phyloP scores from a whole-genome alignment of 1,139 yeast genomes.

The Kodamaea plutei region DNA sequence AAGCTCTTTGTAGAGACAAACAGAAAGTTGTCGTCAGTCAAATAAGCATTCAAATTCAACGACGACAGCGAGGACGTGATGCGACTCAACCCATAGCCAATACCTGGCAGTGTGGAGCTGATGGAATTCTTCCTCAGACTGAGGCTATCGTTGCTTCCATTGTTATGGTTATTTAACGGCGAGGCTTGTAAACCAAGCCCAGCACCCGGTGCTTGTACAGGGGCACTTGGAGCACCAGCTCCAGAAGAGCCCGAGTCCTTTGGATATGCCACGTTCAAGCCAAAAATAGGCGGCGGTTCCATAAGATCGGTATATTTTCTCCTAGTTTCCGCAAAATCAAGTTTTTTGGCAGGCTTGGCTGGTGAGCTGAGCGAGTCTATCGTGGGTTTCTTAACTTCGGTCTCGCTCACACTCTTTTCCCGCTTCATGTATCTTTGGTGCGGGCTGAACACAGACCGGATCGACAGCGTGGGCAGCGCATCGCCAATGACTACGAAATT shows the following conservation, averaged over 20 bases:
- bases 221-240: neutral
- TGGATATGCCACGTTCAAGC: slow-evolving; percentile 12
- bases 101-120: slow-evolving; percentile 12
- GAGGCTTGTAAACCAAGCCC: slow-evolving; percentile 5
- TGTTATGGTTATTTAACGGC: slow-evolving; percentile 2
- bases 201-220: slow-evolving; percentile 1
- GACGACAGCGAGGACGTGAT: slow-evolving; percentile 43
- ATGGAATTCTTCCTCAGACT: slow-evolving; percentile 25
- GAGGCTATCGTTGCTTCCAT: slow-evolving; percentile 3
- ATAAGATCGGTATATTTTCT: slow-evolving; percentile 22
- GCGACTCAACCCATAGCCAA: slow-evolving; percentile 26
- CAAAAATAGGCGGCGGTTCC: slow-evolving; percentile 39
- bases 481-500: slow-evolving; percentile 31
- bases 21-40: slow-evolving; percentile 33
- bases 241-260: slow-evolving; percentile 1
- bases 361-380: slow-evolving; percentile 34
- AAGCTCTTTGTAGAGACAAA: slow-evolving; percentile 7
- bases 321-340: slow-evolving; percentile 11
- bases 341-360: slow-evolving; percentile 12
- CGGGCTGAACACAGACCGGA: slow-evolving; percentile 31
- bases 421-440: slow-evolving; percentile 26
- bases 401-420: slow-evolving; percentile 13
- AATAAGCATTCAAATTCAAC: slow-evolving; percentile 41
- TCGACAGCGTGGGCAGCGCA: slow-evolving; percentile 29
- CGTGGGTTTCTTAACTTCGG: slow-evolving; percentile 22